phyloP scores from a whole-genome alignment of 352 stramenopile genomes.

The Globisporangium paddicum region DNA sequence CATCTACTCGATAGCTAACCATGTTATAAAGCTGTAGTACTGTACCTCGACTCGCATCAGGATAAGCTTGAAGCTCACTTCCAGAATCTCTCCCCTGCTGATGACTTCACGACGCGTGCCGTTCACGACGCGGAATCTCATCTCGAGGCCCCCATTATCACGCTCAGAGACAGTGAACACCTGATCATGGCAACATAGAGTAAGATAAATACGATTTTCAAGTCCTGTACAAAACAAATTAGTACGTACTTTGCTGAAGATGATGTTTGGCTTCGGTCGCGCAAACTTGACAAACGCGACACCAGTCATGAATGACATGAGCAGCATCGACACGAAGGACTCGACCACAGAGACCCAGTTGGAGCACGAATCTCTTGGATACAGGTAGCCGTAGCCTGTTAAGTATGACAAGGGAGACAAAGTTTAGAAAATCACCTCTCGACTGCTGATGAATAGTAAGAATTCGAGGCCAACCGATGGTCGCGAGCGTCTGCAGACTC shows the following conservation, averaged over 20 bases:
- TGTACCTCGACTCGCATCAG: conserved; percentile 58
- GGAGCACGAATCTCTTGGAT: conserved; percentile 38
- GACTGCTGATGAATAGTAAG: neutral
- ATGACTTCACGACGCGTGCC: conserved; percentile 34
- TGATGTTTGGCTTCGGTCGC: conserved; percentile 37
- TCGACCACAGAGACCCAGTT: conserved; percentile 49
- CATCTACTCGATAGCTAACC: no score
- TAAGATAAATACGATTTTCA: no score
- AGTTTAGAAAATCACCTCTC: neutral
- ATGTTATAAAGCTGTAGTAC: no score
- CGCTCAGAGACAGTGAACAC: conserved; percentile 38
- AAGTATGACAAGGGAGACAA: neutral
- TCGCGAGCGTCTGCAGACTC: conserved; percentile 57
- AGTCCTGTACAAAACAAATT: no score
- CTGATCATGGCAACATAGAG: no score
- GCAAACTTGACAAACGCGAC: conserved; percentile 66
- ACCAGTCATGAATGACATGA: conserved; percentile 53
- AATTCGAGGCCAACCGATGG: conserved; percentile 24
- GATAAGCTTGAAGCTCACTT: conserved; percentile 58
- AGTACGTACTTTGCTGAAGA: conserved; percentile 39
- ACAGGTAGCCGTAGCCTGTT: conserved; percentile 43
- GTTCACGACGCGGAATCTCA: conserved; percentile 59
- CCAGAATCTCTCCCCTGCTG: conserved; percentile 43
- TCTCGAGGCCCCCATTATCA: conserved; percentile 25
- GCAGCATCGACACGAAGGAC: conserved; percentile 51